Conservation (phyloP, 2,329 filamentous ascomycete species). For the Microcera coccophila region DNA sequence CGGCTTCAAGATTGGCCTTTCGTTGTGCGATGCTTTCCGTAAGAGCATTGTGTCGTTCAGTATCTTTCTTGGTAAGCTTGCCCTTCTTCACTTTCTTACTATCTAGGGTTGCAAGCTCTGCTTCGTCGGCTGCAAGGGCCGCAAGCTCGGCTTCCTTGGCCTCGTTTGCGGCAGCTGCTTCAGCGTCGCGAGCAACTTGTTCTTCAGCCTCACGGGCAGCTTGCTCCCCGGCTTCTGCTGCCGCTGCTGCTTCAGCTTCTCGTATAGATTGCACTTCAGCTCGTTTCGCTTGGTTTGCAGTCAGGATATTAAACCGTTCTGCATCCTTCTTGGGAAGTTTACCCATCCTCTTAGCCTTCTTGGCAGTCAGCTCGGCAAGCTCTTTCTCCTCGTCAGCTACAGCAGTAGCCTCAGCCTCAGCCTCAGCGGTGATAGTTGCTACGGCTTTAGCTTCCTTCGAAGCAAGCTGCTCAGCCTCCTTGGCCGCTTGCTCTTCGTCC, state of each 20-base stretch:
- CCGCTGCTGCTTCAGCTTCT: conserved; percentile 7
- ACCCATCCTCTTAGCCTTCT: conserved; percentile 15
- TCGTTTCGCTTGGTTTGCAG: conserved; percentile 7
- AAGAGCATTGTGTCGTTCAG: conserved; percentile 17
- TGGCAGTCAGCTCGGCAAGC: conserved; percentile 17
- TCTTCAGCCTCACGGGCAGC: conserved; percentile 7
- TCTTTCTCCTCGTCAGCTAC: conserved; percentile 25
- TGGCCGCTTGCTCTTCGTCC: conserved; percentile 13
- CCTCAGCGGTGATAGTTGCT: conserved; percentile 11
- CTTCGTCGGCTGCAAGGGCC: conserved; percentile 17
- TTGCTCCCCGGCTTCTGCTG: conserved; percentile 13
- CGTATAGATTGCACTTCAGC: conserved; percentile 18
- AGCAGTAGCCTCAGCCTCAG: conserved; percentile 14
- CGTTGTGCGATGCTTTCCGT: conserved; percentile 22
- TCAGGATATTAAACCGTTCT: conserved; percentile 26
- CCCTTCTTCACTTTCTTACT: conserved; percentile 36
- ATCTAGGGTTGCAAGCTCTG: conserved; percentile 36
- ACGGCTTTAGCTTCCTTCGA: conserved; percentile 12
- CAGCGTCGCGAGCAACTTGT: conserved; percentile 26
- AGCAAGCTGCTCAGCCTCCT: conserved; percentile 18
- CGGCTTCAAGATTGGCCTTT: conserved; percentile 13
- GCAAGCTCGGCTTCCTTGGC: conserved; percentile 5
- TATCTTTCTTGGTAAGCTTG: conserved; percentile 19
- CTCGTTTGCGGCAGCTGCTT: neutral
- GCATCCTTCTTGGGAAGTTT: conserved; percentile 20